Evolutionary conservation across 2,329 filamentous ascomycete genomes (phyloP).

Genomic region (Keithomyces neogunnii): DNA sequence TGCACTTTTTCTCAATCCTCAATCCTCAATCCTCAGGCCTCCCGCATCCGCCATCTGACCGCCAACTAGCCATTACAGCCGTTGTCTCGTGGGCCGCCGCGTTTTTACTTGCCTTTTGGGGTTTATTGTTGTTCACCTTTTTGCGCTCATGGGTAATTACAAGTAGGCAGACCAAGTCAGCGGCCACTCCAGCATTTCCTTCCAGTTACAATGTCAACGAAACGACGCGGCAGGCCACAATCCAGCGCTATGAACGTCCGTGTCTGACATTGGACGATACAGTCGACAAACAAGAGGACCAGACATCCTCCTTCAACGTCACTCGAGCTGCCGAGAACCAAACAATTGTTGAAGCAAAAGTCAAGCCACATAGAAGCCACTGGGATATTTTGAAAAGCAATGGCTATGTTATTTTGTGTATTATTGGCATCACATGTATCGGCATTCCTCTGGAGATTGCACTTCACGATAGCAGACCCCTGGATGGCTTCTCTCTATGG

Average conservation of each 20-base stretch:
- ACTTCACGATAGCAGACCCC: slow-evolving; percentile 24
- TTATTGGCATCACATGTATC: slow-evolving; percentile 24
- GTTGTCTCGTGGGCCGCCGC: slow-evolving; percentile 24
- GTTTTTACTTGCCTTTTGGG: slow-evolving; percentile 18
- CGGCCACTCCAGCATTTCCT: background rate
- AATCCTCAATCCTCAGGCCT: background rate
- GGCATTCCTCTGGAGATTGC: slow-evolving; percentile 32
- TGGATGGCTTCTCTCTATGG: slow-evolving; percentile 39
- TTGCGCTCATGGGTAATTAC: background rate
- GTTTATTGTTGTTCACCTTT: slow-evolving; percentile 1
- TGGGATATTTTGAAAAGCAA: slow-evolving; percentile 9
- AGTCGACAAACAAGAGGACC: background rate
- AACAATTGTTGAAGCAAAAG: background rate
- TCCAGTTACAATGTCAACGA: background rate
- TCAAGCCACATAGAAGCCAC: background rate
- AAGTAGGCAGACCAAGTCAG: background rate
- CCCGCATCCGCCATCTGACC: slow-evolving; percentile 7
- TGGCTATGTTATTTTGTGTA: slow-evolving; percentile 20
- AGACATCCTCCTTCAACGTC: background rate
- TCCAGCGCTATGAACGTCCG: background rate
- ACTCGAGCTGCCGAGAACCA: background rate
- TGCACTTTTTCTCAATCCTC: no score
- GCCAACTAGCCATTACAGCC: slow-evolving; percentile 23
- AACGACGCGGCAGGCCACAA: background rate
- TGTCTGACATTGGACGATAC: slow-evolving; percentile 1